A percentile compares a stretch with the other conserved stretches of the same genome.
phyloP scores from a whole-genome alignment of 2,329 filamentous ascomycete species.

The Paraconiothyrium brasiliense region DNA sequence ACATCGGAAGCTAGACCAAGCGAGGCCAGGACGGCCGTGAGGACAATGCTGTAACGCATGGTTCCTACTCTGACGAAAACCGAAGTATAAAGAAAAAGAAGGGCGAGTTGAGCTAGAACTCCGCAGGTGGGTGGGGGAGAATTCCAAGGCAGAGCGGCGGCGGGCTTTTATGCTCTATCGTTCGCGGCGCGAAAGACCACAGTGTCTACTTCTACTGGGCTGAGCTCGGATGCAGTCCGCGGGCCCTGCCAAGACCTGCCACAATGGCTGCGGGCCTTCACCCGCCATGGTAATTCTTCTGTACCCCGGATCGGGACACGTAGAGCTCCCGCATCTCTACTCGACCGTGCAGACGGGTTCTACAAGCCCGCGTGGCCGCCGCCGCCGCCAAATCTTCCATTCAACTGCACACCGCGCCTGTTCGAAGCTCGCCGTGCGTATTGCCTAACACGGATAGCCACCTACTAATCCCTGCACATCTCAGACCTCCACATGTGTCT shows the following conservation, averaged over 20 bases:
- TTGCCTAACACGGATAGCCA: conserved; percentile 4
- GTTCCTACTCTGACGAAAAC: conserved; percentile 19
- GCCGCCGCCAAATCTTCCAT: not conserved
- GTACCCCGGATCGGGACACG: conserved; percentile 7
- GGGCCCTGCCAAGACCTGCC: conserved; percentile 6
- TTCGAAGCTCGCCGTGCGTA: not conserved
- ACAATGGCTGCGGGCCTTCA: conserved; percentile 7
- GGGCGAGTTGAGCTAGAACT: conserved; percentile 6
- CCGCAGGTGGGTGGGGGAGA: conserved; percentile 10
- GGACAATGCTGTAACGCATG: conserved; percentile 48
- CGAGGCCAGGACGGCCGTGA: conserved; percentile 61
- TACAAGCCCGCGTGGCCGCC: not conserved
- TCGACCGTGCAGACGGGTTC: not conserved
- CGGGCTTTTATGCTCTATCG: conserved; percentile 10
- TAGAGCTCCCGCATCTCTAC: not conserved
- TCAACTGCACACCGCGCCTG: conserved; percentile 2
- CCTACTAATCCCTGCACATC: conserved; percentile 11
- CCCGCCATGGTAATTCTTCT: not conserved
- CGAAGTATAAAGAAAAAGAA: conserved; percentile 6
- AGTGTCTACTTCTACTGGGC: conserved; percentile 17
- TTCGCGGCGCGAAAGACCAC: conserved; percentile 16
- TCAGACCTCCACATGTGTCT: conserved; percentile 11
- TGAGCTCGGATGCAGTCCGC: conserved; percentile 12
- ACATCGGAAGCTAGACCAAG: conserved; percentile 80
- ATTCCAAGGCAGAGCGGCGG: conserved; percentile 5